Base-by-base conservation (phyloP, 2,329 filamentous ascomycete species). In the Aspergillus pseudoterreus region DNA sequence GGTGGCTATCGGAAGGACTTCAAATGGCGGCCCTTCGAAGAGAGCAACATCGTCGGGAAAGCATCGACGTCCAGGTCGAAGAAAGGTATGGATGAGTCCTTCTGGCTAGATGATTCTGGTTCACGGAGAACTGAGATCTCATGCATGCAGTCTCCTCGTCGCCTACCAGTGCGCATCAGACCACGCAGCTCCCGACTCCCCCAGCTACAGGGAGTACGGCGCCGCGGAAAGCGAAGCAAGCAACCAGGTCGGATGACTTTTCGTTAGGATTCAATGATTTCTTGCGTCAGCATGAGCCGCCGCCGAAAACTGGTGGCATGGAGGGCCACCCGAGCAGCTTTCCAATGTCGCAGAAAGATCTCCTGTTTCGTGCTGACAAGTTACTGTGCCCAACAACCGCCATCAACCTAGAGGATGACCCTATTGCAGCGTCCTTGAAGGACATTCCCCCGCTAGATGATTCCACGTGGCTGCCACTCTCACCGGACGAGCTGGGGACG, bases 1-100 rank as follows among this genome's bases (percentile, higher is more conserved):
- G 85, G 85, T 52, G 86, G 86, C 33, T 89, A 88, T 71, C 86
- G 83, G 68, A 89, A 87, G 66, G 83, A 87, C 66, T 88, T 87
- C 72, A 88, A 88, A 75, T 89, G 86, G 86, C 77, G 84, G 47
- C 79, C 84, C 0, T 87, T 87, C 59, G 84, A 85, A 62, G 84
- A 88, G 57, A 78, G 81, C 43, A 83, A 73, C 49, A 76, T 84
- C 56, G 70, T 63, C 10, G 60, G 64, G 30, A 74, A 69, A 36
- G 55, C 55, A 9, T 47, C 66, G 21, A 55, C 59, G 24, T 50
- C 60, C 12, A 80, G 77, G 59, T 55, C 70, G 38, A 80, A 75
- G 63, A 80, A 78, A 70, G 67, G 75, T 75, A 59, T 22, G 22
- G 5, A 22, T 22, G 38, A 60, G 58, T 33, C 11, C 15, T 17